These are phyloP conservation scores for Hemileccinum rubropunctum DNA, from an alignment of 768 basidiomycete genomes.

Conservation along the genomic window DNA sequence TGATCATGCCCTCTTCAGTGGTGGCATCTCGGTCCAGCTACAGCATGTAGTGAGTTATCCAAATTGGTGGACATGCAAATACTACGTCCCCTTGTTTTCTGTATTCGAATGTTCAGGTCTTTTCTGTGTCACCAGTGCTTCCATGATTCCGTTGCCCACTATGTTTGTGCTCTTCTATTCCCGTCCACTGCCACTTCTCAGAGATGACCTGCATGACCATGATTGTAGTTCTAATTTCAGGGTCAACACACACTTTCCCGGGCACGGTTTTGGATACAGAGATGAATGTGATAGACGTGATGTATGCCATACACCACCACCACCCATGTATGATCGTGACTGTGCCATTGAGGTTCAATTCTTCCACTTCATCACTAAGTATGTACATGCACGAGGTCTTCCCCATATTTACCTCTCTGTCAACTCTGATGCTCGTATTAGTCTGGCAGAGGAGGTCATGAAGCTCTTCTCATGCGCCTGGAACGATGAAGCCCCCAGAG, in stretches of 20 bases:
- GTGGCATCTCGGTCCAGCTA: too few relatives aligned
- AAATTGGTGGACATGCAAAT: too few relatives aligned
- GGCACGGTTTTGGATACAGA: conserved; percentile 33
- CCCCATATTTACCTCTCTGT: conserved; percentile 98
- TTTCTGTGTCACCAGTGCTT: too few relatives aligned
- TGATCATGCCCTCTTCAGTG: too few relatives aligned
- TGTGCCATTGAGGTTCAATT: conserved; percentile 83
- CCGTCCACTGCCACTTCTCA: conserved; percentile 5
- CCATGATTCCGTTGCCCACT: too few relatives aligned
- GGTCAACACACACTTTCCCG: conserved; percentile 33
- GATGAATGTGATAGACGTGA: conserved; percentile 36
- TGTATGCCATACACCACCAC: conserved; percentile 23
- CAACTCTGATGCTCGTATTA: conserved; percentile 97
- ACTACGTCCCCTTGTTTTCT: too few relatives aligned
- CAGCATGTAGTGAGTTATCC: too few relatives aligned
- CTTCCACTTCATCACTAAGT: conserved; percentile 93
- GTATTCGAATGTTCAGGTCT: too few relatives aligned
- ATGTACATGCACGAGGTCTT: conserved; percentile 82
- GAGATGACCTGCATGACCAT: conserved; percentile 30
- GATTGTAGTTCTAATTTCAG: conserved; percentile 24
- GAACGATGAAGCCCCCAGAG: conserved; percentile 78
- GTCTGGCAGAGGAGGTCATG: conserved; percentile 90
- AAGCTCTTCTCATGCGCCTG: conserved; percentile 89
- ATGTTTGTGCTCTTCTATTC: too few relatives aligned
- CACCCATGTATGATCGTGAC: conserved; percentile 35